Percentiles rank a stretch among this genome's conserved stretches.
Conservation (phyloP, 345 rosid species). For the Populus tremula region DNA sequence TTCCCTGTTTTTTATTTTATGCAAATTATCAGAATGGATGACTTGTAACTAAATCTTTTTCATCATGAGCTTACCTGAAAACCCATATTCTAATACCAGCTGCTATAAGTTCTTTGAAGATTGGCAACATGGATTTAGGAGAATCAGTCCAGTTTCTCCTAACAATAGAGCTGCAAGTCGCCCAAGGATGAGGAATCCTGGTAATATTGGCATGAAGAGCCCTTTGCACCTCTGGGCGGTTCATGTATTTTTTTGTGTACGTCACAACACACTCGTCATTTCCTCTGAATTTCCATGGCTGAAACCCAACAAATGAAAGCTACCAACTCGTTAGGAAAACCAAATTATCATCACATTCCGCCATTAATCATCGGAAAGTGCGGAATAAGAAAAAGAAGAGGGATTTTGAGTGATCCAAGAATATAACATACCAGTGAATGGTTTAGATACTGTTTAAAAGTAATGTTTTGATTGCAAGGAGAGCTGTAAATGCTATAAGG, state of each 20-base stretch:
- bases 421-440: conserved; percentile 27
- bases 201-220: conserved; percentile 64
- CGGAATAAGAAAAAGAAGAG: background rate
- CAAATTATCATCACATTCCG: background rate
- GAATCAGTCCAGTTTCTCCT: conserved; percentile 69
- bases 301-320: conserved; percentile 1
- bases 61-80: conserved; percentile 47
- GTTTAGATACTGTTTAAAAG: conserved; percentile 16
- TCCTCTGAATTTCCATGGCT: conserved; percentile 78
- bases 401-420: background rate
- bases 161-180: conserved; percentile 46
- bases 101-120: conserved; percentile 57
- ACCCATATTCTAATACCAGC: conserved; percentile 76
- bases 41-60: background rate
- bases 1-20: background rate
- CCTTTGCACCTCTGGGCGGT: conserved; percentile 57
- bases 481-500: conserved; percentile 53
- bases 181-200: conserved; percentile 40
- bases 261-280: conserved; percentile 58
- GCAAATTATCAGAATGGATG: background rate
- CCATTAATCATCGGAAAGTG: background rate
- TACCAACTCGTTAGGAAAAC: background rate
- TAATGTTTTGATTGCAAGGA: conserved; percentile 37
- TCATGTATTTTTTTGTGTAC: conserved; percentile 57
- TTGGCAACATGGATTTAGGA: conserved; percentile 75